A percentile compares a stretch with the other conserved stretches of the same genome.
phyloP scores from a whole-genome alignment of 2,329 filamentous ascomycete species.

The Elsinoe fawcettii region DNA sequence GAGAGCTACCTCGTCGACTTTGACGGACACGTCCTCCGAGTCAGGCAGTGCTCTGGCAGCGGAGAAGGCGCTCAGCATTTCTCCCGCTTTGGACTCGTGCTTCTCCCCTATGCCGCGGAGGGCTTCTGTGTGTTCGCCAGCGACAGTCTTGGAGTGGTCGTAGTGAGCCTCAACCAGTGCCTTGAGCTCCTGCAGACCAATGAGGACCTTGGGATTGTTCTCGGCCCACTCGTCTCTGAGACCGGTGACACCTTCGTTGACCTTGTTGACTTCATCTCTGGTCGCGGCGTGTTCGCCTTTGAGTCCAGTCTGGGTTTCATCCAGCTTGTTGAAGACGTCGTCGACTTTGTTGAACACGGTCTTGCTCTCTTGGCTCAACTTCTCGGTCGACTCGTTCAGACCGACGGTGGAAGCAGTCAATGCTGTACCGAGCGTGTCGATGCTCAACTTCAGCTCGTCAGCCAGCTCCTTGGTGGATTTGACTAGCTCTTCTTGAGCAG shows the following conservation, averaged over 20 bases:
- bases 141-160: constrained; percentile 65
- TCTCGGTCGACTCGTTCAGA: constrained; percentile 63
- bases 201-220: constrained; percentile 80
- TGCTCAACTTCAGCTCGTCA: constrained; percentile 77
- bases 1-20: constrained; percentile 57
- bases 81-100: constrained; percentile 35
- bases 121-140: constrained; percentile 34
- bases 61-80: constrained; percentile 33
- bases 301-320: constrained; percentile 64
- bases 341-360: constrained; percentile 79
- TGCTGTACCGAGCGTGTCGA: constrained; percentile 72
- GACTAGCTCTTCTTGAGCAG: constrained; percentile 65
- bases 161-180: constrained; percentile 77
- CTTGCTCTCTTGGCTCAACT: constrained; percentile 79
- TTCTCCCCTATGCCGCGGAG: constrained; percentile 31
- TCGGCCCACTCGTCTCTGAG: constrained; percentile 74
- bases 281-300: constrained; percentile 78
- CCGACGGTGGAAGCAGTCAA: constrained; percentile 45
- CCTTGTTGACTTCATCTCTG: constrained; percentile 69
- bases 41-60: constrained; percentile 40
- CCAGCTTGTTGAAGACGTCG: constrained; percentile 64
- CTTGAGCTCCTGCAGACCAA: constrained; percentile 78
- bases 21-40: constrained; percentile 29
- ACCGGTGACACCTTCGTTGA: constrained; percentile 62
- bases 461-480: constrained; percentile 68